Conservation (phyloP, 108 stramenopile genomes). For the Fragilaria crotonensis region DNA sequence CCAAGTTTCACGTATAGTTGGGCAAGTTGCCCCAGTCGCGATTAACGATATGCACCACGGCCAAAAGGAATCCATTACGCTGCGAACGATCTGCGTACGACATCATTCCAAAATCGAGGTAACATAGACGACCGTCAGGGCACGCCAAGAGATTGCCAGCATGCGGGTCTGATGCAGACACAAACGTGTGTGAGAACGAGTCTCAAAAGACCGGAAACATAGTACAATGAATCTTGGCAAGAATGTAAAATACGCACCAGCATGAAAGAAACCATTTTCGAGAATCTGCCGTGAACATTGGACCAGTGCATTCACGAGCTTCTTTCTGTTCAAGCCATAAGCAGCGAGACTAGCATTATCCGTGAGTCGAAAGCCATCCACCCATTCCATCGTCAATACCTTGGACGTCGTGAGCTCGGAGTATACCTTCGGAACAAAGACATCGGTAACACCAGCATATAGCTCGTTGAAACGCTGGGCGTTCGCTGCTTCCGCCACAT, state of each 20-base stretch:
- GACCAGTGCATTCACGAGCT: conserved; percentile 89
- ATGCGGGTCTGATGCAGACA: conserved; percentile 45
- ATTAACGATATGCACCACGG: conserved; percentile 96
- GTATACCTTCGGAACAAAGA: conserved; percentile 93
- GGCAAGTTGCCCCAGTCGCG: conserved; percentile 88
- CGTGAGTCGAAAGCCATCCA: conserved; percentile 83
- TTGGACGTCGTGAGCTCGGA: conserved; percentile 80
- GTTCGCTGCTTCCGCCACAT: conserved; percentile 94
- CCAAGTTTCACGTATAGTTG: conserved; percentile 81
- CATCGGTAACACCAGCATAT: conserved; percentile 81
- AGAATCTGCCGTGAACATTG: conserved; percentile 92
- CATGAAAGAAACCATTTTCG: conserved; percentile 86
- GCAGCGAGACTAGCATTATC: conserved; percentile 58
- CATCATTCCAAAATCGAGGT: conserved; percentile 97
- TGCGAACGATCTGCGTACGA: conserved; percentile 80
- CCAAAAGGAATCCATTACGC: conserved; percentile 90
- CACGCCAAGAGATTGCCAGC: conserved; percentile 83
- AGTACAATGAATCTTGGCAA: no score
- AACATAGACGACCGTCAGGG: conserved; percentile 78
- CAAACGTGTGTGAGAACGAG: neutral
- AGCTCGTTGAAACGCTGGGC: conserved; percentile 90
- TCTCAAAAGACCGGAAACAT: conserved; percentile 4
- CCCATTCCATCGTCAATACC: conserved; percentile 97
- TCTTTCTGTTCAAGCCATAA: conserved; percentile 62
- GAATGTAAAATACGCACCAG: conserved; percentile 16